These are phyloP conservation scores for Diplodia intermedia DNA, from an alignment of 2,329 filamentous ascomycete species.

Conservation along the genomic window DNA sequence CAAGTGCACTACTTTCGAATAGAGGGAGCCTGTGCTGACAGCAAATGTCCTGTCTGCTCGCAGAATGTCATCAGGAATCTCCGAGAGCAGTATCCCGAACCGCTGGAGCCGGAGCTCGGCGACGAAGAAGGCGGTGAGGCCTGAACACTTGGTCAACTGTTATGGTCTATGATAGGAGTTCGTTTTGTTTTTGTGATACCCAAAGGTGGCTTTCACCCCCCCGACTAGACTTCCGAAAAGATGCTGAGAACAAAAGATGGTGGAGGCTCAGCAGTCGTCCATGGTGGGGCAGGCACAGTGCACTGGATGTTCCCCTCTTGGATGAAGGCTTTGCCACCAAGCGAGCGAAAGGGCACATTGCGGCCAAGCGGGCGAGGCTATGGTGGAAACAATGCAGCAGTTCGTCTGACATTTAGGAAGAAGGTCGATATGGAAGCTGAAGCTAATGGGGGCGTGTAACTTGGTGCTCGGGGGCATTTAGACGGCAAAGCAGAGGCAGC, in stretches of 20 bases:
- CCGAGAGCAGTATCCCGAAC: slow-evolving; percentile 49
- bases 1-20: not conserved
- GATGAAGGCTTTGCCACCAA: too few relatives aligned
- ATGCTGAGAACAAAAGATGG: not conserved
- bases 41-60: not conserved
- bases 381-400: not conserved
- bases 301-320: not conserved
- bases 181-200: slow-evolving; percentile 11
- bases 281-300: not conserved
- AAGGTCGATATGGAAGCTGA: not conserved
- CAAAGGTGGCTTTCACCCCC: not conserved
- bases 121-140: slow-evolving; percentile 26
- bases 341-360: not conserved
- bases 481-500: not conserved
- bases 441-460: not conserved
- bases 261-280: not conserved
- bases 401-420: not conserved
- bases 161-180: not conserved
- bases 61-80: slow-evolving; percentile 58
- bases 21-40: not conserved
- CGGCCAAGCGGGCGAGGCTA: not conserved
- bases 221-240: not conserved
- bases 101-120: slow-evolving; percentile 17
- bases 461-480: not conserved
- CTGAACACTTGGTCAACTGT: not conserved